Base-by-base conservation (phyloP, 352 stramenopile species). In the Pilasporangium apinafurcum region DNA sequence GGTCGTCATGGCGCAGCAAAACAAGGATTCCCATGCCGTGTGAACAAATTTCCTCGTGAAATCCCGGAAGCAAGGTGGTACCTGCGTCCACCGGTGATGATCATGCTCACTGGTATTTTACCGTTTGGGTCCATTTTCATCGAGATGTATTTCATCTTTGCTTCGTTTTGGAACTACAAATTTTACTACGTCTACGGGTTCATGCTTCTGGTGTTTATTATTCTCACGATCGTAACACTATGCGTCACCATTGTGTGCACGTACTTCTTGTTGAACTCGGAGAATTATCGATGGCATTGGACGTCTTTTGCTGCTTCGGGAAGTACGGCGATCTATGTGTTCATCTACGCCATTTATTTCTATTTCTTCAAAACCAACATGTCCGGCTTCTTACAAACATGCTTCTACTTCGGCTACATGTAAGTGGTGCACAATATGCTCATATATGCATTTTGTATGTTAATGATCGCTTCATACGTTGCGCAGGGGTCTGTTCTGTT, bases 161-260 rank as follows among this genome's bases (percentile, higher is more conserved):
- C 96, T 5, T 98, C 93, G 30, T 97, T 99, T 53, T 99, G 97
- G 97, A 98, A 98, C 68, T 99, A 99, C 90, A 99, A 99, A 74
- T 99, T 99, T 70, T 99, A 99, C 75, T 99, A 99, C 69, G 97
- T 99, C 12, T 99, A 99, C 68, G 96, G 96, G 38, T 99, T 99
- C 66, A 94, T 99, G 68, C 76, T 99, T 46, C 80, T 98, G 37
- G 96, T 99, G 16, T 98, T 98, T 65, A 59, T 95, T 39, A 99
- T 99, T 52, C 71, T 99, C 28, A 90, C 75, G 26, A 95, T 99
- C 36, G 96, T 99, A 29, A 97, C 96, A 17, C 83, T 98, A 8
- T 99, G 97, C 62, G 97, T 98, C 21, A 98, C 95, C 8, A 98
- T 99, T 60, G 97, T 99, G 48, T 96, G 95, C 46, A 97, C 97